phyloP scores from a whole-genome alignment of 2,329 filamentous ascomycete genomes.

The Paecilomyces sp. region DNA sequence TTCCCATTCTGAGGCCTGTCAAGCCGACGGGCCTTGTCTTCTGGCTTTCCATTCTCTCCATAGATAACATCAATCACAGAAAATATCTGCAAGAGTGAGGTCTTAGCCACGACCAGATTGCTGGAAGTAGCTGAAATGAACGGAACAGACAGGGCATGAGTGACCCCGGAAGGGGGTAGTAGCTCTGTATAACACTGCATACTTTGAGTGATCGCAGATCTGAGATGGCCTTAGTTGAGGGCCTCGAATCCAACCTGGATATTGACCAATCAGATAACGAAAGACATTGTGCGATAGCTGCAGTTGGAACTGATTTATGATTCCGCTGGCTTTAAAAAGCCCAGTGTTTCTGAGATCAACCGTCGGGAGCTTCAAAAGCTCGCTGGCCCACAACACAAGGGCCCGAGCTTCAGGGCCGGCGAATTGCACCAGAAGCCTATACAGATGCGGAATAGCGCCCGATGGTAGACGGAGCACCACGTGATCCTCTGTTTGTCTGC shows the following conservation, averaged over 20 bases:
- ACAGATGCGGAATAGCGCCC: background rate
- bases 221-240: background rate
- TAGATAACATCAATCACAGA: constrained; percentile 54
- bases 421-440: background rate
- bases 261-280: background rate
- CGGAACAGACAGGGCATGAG: constrained; percentile 72
- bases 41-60: constrained; percentile 35
- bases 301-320: background rate
- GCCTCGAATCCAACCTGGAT: background rate
- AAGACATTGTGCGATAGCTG: background rate
- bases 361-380: background rate
- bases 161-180: constrained; percentile 87
- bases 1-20: constrained; percentile 64
- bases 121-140: constrained; percentile 68
- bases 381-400: background rate
- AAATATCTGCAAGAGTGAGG: constrained; percentile 89
- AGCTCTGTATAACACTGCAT: constrained; percentile 99
- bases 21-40: constrained; percentile 51
- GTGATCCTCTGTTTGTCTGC: background rate
- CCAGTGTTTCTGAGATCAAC: background rate
- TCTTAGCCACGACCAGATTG: constrained; percentile 87
- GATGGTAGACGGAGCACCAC: background rate
- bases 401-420: background rate
- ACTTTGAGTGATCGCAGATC: constrained; percentile 1
- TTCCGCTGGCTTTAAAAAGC: background rate